Base-by-base conservation (phyloP, 2,329 filamentous ascomycete species). In the Neofusicoccum cordaticola region DNA sequence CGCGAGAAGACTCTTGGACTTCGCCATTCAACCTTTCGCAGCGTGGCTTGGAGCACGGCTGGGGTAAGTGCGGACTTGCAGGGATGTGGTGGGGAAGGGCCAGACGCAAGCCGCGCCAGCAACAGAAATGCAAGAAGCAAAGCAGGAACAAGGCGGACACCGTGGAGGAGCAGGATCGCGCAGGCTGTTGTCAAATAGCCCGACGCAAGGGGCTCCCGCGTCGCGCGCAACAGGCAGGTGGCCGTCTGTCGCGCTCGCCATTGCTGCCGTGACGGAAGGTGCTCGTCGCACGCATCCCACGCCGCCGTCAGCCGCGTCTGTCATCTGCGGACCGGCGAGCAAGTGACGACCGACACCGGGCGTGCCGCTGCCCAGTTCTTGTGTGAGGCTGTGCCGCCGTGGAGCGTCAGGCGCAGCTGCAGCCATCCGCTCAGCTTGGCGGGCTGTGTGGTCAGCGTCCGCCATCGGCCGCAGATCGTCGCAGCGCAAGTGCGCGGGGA, bases 41-140 rank as follows among this genome's bases (percentile, higher is more conserved):
- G 5, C 47, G 56, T 60, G 56, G 56, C 56, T 47, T 47, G 56
- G 42, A 47, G 56, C 56, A 60, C 56, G 56, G 56, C 56, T 60
- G 56, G 56, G 56, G 56, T 19, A 60, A 37, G 27, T 60, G 42
- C 41, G 27, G 41, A 4, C 22, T 13, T 17, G 53, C 53, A 58
- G 53, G 41, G 53, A 45, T 45, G 39, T 2, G 12, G 19, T 11
- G 11, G n/a, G 56, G 47, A 45, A 39, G 56, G 41, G 27, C 56
- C 17, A 45, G 45, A 34, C 53, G 53, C 39, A 35, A n/a, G 8
- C 15, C n/a, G 51, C 37, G 9, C 35, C 17, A 56, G 37, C 50
- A 39, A 37, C 15, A 17, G n/a, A 39, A n/a, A 52, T 39, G 50
- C 8, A 52, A 39, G 7, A 17, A 45, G 42, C 42, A 45, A 17